These are phyloP conservation scores for Ambrosiella cleistominuta DNA, from an alignment of 2,329 filamentous ascomycete species.

Conservation along the genomic window DNA sequence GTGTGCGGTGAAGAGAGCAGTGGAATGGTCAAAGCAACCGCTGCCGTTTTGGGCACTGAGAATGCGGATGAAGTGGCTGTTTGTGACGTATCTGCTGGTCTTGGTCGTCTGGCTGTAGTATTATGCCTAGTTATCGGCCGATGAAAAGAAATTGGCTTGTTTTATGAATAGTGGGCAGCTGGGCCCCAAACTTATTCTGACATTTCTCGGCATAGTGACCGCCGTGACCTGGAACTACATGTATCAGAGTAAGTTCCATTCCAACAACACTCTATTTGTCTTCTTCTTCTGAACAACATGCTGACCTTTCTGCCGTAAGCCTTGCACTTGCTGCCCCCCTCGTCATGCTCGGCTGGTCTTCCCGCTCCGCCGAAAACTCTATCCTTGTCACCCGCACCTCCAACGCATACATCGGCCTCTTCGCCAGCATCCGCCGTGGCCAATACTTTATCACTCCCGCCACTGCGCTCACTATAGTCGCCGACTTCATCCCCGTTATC, in stretches of 20 bases:
- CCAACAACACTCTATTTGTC: neutral
- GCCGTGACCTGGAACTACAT: conserved; percentile 6
- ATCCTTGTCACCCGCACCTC: conserved; percentile 9
- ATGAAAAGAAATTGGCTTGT: neutral
- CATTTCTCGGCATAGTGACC: conserved; percentile 6
- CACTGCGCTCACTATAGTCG: conserved; percentile 1
- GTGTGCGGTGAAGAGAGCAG: neutral
- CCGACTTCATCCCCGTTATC: conserved; percentile 8
- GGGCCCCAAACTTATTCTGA: conserved; percentile 8
- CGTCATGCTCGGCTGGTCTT: conserved; percentile 14
- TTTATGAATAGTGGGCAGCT: conserved; percentile 10
- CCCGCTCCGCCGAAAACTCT: conserved; percentile 3
- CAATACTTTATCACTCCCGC: conserved; percentile 1
- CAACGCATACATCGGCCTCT: conserved; percentile 9
- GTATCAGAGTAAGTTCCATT: conserved; percentile 5
- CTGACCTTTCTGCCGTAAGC: neutral
- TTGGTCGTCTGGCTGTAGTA: conserved; percentile 6
- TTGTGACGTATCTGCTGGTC: conserved; percentile 3
- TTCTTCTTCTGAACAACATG: neutral
- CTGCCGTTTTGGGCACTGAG: conserved; percentile 6
- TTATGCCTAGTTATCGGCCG: neutral
- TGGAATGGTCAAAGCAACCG: neutral
- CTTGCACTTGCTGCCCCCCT: conserved; percentile 15
- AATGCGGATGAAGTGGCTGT: neutral
- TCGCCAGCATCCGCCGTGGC: conserved; percentile 4